Base-by-base conservation (phyloP, 2,329 filamentous ascomycete genomes). In the Fusarium dimerum region DNA sequence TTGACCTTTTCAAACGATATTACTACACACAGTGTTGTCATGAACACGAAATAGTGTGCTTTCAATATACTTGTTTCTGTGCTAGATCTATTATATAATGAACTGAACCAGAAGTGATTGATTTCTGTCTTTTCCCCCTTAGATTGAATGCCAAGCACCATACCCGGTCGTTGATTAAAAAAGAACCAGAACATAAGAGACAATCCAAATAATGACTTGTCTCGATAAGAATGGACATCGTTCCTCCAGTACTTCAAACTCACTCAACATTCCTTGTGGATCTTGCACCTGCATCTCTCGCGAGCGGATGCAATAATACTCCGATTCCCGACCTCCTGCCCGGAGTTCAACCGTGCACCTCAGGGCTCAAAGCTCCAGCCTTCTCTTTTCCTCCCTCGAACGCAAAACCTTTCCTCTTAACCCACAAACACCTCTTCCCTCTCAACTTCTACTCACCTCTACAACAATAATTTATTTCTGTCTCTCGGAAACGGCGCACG, bases 401-500 rank as follows among this genome's bases (percentile, higher is more conserved):
- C 64, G 61, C 67, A 70, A 71, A 71, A 63, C 68, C 62, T 70
- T 70, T 60, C 63, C 53, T 60, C 66, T 59, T 62, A 61, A 26
- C 20, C 20, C 60, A 68, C 53, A 66, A 64, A 63, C 57, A 61
- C 53, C 48, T 57, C 43, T 52, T 50, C 54, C 57, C 52, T 51
- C 56, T 60, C 61, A 55, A 52, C 51, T 55, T 59, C 54, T 51
- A 59, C 52, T 51, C 51, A 56, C 58, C 47, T 59, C 56, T 50
- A 51, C 47, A 49, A 40, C 53, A 26, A 55, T 51, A 49, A 51
- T 51, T 48, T 49, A 51, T 48, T 48, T 56, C 52, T 54, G 47
- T 52, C 46, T 51, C 43, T 48, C 43, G 17, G 17, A 55, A 44
- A 44, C 46, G 57, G 43, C 38, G 42, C 52, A 40, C 50, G n/a